Evolutionary conservation across 2,329 filamentous ascomycete genomes (phyloP), one percentile per base, ranked within the genome.

Genomic region (Ophiostoma perfectum): DNA sequence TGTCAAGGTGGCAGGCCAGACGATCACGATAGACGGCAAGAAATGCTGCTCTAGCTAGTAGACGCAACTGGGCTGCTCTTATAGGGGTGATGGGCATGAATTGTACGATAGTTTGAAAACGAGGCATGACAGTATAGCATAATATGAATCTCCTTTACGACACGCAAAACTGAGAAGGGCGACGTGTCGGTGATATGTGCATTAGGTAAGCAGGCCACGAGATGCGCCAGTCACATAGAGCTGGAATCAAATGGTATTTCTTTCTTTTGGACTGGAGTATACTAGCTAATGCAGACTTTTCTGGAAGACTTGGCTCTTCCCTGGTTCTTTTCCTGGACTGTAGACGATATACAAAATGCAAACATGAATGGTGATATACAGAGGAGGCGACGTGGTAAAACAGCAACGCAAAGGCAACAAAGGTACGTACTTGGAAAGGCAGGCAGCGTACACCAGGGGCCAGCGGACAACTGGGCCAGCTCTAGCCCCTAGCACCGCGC

Each of bases 1-100:
- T 45, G 87, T 97, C 74, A 96, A 93, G 79, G 81, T 87, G 66
- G 83, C 84, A 2, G 70, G 66, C 2, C 65, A 58, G 55, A 77
- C 72, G 9, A 67, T 75, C 70, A 78, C 72, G 65, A 73, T 76
- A 11, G 76, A 75, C 63, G 74, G 73, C n/a, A 76, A 76, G 70
- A 77, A 73, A 66, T 78, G 77, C 68, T 72, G 73, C 4, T 73
- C 75, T 64, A 70, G 67, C 16, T 38, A 38, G 63, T 76, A 70
- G 44, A 18, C 16, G 38, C 38, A 14, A 14, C 9, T 5, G 12
- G 14, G n/a, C 7, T n/a, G 18, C 4, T 12, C 45, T 14, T 3
- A 4, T 3, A 9, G 27, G 9, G 5, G 11, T 14, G 27, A 60
- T 18, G n/a, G 27, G 12, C 9, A 60, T 27, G 27, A 39, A 65